phyloP scores from a whole-genome alignment of 2,329 filamentous ascomycete genomes.

The Calonectria naviculata region DNA sequence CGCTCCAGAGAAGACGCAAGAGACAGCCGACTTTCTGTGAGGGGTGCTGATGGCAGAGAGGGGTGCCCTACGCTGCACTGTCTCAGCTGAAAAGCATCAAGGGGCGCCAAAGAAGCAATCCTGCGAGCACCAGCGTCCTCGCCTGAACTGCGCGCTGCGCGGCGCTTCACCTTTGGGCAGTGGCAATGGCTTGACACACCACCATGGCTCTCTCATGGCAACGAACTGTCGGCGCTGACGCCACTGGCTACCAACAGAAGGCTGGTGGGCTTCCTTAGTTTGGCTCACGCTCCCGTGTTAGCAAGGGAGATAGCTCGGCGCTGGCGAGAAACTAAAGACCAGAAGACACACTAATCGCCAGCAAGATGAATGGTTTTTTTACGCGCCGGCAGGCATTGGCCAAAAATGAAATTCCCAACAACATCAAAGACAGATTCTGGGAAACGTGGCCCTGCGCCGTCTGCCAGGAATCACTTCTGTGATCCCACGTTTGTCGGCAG shows the following conservation, averaged over 20 bases:
- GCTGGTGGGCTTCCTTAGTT: not conserved
- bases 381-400: not conserved
- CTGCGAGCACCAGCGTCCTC: not conserved
- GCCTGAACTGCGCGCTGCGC: not conserved
- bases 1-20: not conserved
- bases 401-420: not conserved
- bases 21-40: not conserved
- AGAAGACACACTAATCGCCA: not conserved
- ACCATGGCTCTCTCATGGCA: not conserved
- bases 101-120: conserved; percentile 5
- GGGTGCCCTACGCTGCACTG: not conserved
- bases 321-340: not conserved
- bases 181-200: not conserved
- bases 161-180: not conserved
- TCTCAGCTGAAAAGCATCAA: not conserved
- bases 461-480: not conserved
- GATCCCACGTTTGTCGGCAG: not conserved
- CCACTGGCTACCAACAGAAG: not conserved
- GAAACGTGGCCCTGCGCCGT: not conserved
- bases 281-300: not conserved
- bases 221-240: not conserved
- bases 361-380: not conserved
- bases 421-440: not conserved
- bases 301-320: not conserved
- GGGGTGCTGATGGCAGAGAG: not conserved